Evolutionary conservation across 2,329 filamentous ascomycete species (phyloP).

Genomic region (Microdochium bolleyi): DNA sequence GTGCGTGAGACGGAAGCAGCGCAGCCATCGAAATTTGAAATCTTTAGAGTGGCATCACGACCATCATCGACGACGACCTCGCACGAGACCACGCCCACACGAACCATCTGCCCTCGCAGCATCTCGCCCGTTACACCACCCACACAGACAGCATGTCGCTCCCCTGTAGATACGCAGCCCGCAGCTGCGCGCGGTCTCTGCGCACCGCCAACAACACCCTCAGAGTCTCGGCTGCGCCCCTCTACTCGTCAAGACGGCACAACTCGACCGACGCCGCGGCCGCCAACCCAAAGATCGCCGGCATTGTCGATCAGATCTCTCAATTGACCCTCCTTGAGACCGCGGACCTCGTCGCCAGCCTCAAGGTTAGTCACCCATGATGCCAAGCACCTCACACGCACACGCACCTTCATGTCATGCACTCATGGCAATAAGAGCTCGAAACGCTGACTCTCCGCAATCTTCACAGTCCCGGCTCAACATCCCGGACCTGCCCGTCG

Average conservation of each 20-base stretch:
- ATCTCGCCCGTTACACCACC: constrained; percentile 3
- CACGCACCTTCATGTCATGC: constrained; percentile 3
- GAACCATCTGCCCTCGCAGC: not conserved
- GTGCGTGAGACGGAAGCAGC: not conserved
- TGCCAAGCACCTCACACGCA: not conserved
- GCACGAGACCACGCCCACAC: constrained; percentile 5
- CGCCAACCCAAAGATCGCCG: constrained; percentile 82
- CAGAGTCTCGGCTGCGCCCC: constrained; percentile 34
- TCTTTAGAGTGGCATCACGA: not conserved
- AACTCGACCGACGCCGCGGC: constrained; percentile 71
- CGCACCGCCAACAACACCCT: constrained; percentile 36
- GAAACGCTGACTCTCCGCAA: no score
- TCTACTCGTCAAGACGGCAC: constrained; percentile 63
- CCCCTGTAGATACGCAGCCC: constrained; percentile 55
- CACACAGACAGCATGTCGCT: constrained; percentile 45
- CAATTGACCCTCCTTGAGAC: constrained; percentile 97
- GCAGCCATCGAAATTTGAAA: constrained; percentile 1
- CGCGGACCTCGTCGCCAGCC: constrained; percentile 83
- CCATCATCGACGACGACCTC: constrained; percentile 1
- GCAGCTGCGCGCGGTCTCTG: constrained; percentile 56
- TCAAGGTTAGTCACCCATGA: constrained; percentile 62
- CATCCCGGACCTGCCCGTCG: constrained; percentile 94
- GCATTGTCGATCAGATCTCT: constrained; percentile 97
- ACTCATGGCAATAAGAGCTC: not conserved
- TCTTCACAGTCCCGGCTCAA: constrained; percentile 72